These are phyloP conservation scores for Hypoxylon rickii DNA, from an alignment of 495 filamentous ascomycete species.

Conservation along the genomic window DNA sequence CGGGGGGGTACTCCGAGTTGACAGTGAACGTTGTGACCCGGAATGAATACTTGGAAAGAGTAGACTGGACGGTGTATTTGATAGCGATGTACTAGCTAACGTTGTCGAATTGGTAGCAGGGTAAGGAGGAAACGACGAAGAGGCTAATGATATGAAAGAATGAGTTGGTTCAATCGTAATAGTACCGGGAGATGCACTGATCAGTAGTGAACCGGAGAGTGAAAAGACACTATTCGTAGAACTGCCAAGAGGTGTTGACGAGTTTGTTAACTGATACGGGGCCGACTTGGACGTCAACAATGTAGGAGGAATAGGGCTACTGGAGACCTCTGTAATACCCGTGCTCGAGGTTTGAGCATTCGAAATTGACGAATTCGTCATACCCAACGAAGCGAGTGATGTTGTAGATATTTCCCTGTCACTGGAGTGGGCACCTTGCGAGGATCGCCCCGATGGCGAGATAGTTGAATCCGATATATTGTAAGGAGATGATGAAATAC, in stretches of 20 bases:
- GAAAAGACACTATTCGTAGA: slow-evolving; percentile 10
- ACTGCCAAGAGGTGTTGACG: slow-evolving; percentile 9
- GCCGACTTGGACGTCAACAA: slow-evolving; percentile 5
- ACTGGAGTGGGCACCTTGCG: not conserved
- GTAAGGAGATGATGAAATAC: slow-evolving; percentile 7
- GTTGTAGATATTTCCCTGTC: slow-evolving; percentile 7
- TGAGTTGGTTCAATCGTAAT: no score
- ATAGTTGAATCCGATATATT: slow-evolving; percentile 3
- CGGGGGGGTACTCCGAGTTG: not conserved
- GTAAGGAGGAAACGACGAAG: slow-evolving; percentile 13
- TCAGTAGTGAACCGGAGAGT: slow-evolving; percentile 4
- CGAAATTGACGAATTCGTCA: not conserved
- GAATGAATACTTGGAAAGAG: slow-evolving; percentile 1
- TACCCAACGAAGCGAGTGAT: not conserved
- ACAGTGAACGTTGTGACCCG: not conserved
- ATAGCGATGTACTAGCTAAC: not conserved
- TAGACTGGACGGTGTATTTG: not conserved
- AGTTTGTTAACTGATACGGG: slow-evolving; percentile 31
- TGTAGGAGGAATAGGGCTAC: not conserved
- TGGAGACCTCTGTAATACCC: not conserved
- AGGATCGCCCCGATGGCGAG: slow-evolving; percentile 1
- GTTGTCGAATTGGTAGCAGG: slow-evolving; percentile 21
- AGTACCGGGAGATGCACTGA: no score
- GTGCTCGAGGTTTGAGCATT: not conserved
- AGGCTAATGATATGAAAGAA: no score